Base-by-base conservation (phyloP, 495 filamentous ascomycete genomes). In the Delitschia confertaspora region DNA sequence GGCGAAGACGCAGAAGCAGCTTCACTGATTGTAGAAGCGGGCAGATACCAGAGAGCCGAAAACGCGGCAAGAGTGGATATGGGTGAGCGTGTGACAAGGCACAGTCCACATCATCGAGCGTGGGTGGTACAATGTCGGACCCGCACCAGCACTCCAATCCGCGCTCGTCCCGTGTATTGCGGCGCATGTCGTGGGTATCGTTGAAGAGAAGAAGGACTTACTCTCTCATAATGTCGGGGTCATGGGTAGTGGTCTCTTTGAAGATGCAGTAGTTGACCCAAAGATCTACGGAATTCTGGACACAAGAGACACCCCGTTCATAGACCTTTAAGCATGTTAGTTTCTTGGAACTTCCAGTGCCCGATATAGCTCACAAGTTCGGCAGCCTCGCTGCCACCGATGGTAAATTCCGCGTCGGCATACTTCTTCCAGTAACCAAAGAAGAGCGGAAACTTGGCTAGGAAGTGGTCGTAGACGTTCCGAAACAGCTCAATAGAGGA, bases 361-460 rank as follows among this genome's bases (percentile, higher is more conserved):
- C n/a, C n/a, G n/a, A n/a, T n/a, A n/a, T n/a, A n/a, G n/a, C 71
- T 45, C 73, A 95, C 91, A 85, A 96, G 91, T 60, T 99, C 91
- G 42, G 91, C 93, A 21, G 93, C 88, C 67, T 99, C 91, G 1
- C 93, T 94, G 19, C 91, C 91, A 4, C 86, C 86, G 51, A 96
- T 94, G 11, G 84, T 84, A 65, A 99, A 99, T 59, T 99, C 91
- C 18, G 94, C 66, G 59, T 96, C 91, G 53, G 91, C 91, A 78
- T 99, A 98, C 63, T 94, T 96, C 69, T 95, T 95, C 91, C 91
- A 99, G 65, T 95, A 99, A 30, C 88, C 91, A 60, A 95, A 99
- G 2, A 96, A 75, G 18, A 96, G 72, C 1, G 91, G 91, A 57
- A 95, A 99, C 60, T 93, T 95, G 40, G 86, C 81, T 6, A 99